Evolutionary conservation across 164 flowering plant genomes (phyloP).

Genomic region (grape (Vitis vinifera)): ASM3070453v1 NC_081812.1:8490001-8490500

Average conservation of each 20-base stretch:
- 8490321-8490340: too few species aligned
- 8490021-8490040: conserved; percentile 76
- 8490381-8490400: too few species aligned
- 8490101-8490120: conserved; percentile 75
- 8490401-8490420: too few species aligned
- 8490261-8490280: background rate
- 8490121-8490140: conserved; percentile 84
- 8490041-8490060: conserved; percentile 48
- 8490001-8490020: conserved; percentile 86
- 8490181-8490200: background rate
- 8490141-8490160: conserved; percentile 58
- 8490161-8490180: conserved; percentile 3
- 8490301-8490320: too few species aligned
- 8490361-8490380: too few species aligned
- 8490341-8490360: too few species aligned
- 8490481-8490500: too few species aligned
- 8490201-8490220: background rate
- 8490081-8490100: conserved; percentile 45
- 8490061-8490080: conserved; percentile 50
- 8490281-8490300: too few species aligned
- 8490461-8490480: too few species aligned
- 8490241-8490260: background rate
- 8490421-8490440: too few species aligned
- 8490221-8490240: background rate
- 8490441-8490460: too few species aligned